Percentiles rank a stretch among this genome's conserved stretches.
Conservation (phyloP, 148 eudicot genomes). For the Euryodendron excelsum region DNA sequence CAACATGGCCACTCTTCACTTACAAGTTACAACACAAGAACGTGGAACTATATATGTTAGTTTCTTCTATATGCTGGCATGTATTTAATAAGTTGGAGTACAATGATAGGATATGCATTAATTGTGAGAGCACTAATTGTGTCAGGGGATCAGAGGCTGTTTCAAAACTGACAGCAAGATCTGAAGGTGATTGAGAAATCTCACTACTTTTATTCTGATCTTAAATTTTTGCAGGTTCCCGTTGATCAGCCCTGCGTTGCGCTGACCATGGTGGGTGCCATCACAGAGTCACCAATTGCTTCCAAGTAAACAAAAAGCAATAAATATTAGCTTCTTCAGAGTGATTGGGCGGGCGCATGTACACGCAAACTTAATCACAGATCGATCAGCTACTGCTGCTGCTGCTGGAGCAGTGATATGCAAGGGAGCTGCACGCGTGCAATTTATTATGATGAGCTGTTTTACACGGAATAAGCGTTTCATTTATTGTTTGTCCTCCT, state of each 20-base stretch:
- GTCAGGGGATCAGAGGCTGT: constrained; percentile 2
- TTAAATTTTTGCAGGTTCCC: constrained; percentile 53
- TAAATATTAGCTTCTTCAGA: too few relatives aligned
- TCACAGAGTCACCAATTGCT: constrained; percentile 60
- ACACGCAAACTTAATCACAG: neutral
- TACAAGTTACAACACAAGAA: too few relatives aligned
- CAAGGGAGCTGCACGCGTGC: neutral
- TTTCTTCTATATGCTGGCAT: too few relatives aligned
- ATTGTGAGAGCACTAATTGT: neutral
- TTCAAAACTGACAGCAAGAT: neutral
- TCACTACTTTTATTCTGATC: neutral
- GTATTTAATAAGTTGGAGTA: too few relatives aligned
- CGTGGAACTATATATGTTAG: too few relatives aligned
- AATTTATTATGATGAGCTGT: constrained; percentile 8
- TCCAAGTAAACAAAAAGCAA: too few relatives aligned
- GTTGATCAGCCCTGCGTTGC: constrained; percentile 80
- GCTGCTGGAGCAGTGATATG: neutral
- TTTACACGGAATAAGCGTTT: neutral
- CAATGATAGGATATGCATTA: neutral
- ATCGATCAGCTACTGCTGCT: neutral
- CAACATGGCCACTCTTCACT: too few relatives aligned
- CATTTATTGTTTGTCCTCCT: too few relatives aligned
- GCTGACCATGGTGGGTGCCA: constrained; percentile 54
- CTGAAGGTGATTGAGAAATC: neutral
- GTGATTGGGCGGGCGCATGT: too few relatives aligned